Evolutionary conservation across 768 basidiomycete genomes (phyloP).

Genomic region (Lentinula boryana): DNA sequence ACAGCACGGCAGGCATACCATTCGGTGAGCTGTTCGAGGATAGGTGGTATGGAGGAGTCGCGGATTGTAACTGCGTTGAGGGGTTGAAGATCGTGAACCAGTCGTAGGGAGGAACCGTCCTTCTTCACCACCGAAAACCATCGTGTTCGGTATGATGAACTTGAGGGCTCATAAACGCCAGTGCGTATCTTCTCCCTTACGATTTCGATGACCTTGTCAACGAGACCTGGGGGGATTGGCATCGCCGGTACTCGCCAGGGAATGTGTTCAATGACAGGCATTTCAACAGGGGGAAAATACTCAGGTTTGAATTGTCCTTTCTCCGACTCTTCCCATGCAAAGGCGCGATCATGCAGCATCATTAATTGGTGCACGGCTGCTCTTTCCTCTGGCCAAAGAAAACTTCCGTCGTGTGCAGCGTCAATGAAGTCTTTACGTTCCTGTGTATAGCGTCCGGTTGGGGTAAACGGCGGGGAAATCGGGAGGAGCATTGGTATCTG

Average conservation of each 20-base stretch:
- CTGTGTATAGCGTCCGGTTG: background rate
- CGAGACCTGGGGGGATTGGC: constrained; percentile 13
- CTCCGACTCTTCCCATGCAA: background rate
- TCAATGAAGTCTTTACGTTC: background rate
- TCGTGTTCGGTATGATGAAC: background rate
- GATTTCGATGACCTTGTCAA: constrained; percentile 7
- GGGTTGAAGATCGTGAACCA: constrained; percentile 21
- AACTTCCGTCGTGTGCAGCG: background rate
- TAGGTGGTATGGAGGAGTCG: constrained; percentile 15
- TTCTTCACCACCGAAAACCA: constrained; percentile 12
- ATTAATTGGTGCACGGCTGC: background rate
- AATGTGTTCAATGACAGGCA: background rate
- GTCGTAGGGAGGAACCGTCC: constrained; percentile 11
- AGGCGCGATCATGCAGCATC: background rate
- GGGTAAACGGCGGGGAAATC: background rate
- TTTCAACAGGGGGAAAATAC: background rate
- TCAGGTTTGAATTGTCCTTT: background rate
- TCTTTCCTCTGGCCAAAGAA: background rate
- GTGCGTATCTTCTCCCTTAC: constrained; percentile 10
- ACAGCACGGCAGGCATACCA: constrained; percentile 6
- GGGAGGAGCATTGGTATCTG: background rate
- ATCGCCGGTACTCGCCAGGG: constrained; percentile 1
- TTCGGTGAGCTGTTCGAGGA: constrained; percentile 8
- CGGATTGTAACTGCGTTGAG: constrained; percentile 19
- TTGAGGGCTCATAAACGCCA: constrained; percentile 4